Evolutionary conservation across 176 grass and related monocot genomes (phyloP), one percentile per base, ranked within the genome.

Genomic region (Cymbopogon citratus): DNA sequence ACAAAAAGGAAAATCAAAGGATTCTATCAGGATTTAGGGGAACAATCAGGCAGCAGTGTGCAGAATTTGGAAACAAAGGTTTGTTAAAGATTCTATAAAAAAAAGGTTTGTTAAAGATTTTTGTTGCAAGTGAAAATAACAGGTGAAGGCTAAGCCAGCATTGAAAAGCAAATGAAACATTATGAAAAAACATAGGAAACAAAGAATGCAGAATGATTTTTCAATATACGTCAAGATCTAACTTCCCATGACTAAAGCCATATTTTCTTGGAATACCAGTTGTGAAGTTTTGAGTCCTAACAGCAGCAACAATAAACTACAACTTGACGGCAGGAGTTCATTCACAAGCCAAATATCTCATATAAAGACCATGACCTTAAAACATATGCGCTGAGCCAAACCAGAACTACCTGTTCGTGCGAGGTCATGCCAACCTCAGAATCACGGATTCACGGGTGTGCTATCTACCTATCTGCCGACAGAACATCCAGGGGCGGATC

Each of bases 1-100:
- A 78, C 16, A 1, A 2, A 70, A 65, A 64, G 12, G 0, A 23
- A 71, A 74, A 24, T 1, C 24, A 27, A 28, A 64, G 21, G 64
- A 76, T 51, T 60, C 2, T 23, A 70, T 81, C 82, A 89, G 54
- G 40, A 85, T 71, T 38, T 12, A 26, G 76, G 64, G 57, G n/a
- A 56, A 66, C 38, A 51, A 46, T 54, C n/a, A 71, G 52, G 33
- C 26, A 40, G 26, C 57, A 1, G 68, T 75, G 64, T 64, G 9
- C 71, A 70, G n/a, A n/a, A n/a, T n/a, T n/a, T n/a, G n/a, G n/a
- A n/a, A n/a, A n/a, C n/a, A n/a, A n/a, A n/a, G n/a, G n/a, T n/a
- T n/a, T n/a, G n/a, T n/a, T n/a, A n/a, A n/a, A n/a, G n/a, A n/a
- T n/a, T n/a, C n/a, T n/a, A 41, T 3, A 75, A 69, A 52, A 73